These are phyloP conservation scores for Dactylellina cionopaga DNA, from an alignment of 2,329 filamentous ascomycete genomes.

Conservation along the genomic window DNA sequence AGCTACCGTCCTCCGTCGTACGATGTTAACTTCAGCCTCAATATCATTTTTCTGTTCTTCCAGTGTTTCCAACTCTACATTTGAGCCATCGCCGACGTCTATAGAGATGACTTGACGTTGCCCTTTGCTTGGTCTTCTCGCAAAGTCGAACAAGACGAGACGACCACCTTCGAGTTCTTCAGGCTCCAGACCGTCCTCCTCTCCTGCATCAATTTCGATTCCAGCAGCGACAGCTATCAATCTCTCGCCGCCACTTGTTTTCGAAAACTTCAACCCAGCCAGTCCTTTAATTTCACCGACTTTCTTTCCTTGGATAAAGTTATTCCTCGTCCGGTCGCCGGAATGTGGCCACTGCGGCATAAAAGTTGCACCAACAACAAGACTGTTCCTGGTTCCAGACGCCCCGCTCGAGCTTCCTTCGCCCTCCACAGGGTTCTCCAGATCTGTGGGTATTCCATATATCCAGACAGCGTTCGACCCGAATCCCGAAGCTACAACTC, in stretches of 20 bases:
- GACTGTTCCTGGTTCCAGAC: slow-evolving; percentile 41
- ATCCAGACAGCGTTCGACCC: slow-evolving; percentile 78
- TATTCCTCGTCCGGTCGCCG: slow-evolving; percentile 75
- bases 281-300: slow-evolving; percentile 73
- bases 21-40: slow-evolving; percentile 80
- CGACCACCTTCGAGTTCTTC: slow-evolving; percentile 82
- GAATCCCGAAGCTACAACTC: slow-evolving; percentile 78
- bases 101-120: slow-evolving; percentile 71
- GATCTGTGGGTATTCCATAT: slow-evolving; percentile 78
- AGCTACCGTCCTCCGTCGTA: slow-evolving; percentile 76
- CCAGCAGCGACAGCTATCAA: slow-evolving; percentile 79
- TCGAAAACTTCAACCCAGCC: slow-evolving; percentile 74
- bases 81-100: slow-evolving; percentile 73
- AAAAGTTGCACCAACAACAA: slow-evolving; percentile 53
- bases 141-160: slow-evolving; percentile 78
- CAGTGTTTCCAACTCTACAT: slow-evolving; percentile 71
- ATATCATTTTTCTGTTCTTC: slow-evolving; percentile 79
- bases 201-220: slow-evolving; percentile 63
- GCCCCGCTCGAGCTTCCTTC: slow-evolving; percentile 52
- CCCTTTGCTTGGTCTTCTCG: slow-evolving; percentile 70
- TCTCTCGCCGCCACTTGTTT: slow-evolving; percentile 66
- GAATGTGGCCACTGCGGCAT: slow-evolving; percentile 76
- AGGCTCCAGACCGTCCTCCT: slow-evolving; percentile 70
- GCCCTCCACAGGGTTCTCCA: slow-evolving; percentile 64
- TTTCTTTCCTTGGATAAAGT: slow-evolving; percentile 74